Percentiles rank a stretch among this genome's conserved stretches.
Evolutionary conservation across 2,329 filamentous ascomycete genomes (phyloP).

Genomic region (Ustulina deusta): DNA sequence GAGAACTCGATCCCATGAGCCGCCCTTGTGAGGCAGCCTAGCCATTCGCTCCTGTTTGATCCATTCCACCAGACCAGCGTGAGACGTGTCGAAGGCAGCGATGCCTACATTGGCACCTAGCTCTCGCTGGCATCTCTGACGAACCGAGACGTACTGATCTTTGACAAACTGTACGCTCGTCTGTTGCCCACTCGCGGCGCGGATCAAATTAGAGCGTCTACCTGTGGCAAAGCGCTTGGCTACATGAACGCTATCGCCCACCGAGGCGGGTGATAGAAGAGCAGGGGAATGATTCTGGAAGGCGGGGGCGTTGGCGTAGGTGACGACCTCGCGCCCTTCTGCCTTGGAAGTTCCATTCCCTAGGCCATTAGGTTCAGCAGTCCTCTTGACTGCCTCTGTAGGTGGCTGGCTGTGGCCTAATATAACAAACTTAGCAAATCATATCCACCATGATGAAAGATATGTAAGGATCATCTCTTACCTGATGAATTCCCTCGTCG

Average conservation of each 20-base stretch:
- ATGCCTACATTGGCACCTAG: conserved; percentile 33
- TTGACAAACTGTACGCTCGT: conserved; percentile 28
- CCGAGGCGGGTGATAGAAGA: conserved; percentile 25
- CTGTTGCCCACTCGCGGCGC: conserved; percentile 20
- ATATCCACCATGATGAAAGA: background rate
- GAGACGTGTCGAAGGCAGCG: conserved; percentile 35
- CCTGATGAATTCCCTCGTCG: conserved; percentile 28
- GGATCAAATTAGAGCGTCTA: conserved; percentile 32
- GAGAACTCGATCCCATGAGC: conserved; percentile 38
- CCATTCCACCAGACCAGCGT: conserved; percentile 36
- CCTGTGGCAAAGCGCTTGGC: conserved; percentile 20
- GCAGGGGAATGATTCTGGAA: conserved; percentile 5
- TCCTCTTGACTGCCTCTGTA: conserved; percentile 6
- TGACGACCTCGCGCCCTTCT: background rate
- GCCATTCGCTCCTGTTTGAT: conserved; percentile 36
- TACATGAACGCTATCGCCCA: conserved; percentile 27
- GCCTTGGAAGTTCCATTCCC: conserved; percentile 12
- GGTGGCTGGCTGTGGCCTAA: conserved; percentile 24
- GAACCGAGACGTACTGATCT: conserved; percentile 36
- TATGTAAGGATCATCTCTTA: conserved; percentile 6
- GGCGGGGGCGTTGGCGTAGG: conserved; percentile 1
- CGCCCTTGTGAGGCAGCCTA: conserved; percentile 35
- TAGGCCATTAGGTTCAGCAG: conserved; percentile 5
- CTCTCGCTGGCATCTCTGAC: conserved; percentile 36
- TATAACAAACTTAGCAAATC: background rate